Evolutionary conservation across 805 yeast species (phyloP).

Genomic region (Nakazawaea ishiwadae): DNA sequence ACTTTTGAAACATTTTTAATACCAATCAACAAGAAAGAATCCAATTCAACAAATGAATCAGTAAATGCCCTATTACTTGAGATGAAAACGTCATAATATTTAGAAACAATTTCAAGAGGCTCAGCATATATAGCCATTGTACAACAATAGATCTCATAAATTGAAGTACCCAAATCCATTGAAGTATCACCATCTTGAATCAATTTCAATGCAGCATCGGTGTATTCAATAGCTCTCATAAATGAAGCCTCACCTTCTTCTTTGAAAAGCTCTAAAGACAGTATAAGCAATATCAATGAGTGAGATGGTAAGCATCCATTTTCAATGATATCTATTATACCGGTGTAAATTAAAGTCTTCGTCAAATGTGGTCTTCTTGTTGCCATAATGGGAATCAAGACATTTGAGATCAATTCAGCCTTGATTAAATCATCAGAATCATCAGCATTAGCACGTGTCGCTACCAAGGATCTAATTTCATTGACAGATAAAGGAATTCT

Average conservation of each 20-base stretch:
- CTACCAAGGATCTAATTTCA: conserved; percentile 30
- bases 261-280: conserved; percentile 30
- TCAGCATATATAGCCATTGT: conserved; percentile 38
- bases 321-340: conserved; percentile 30
- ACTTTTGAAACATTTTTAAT: conserved; percentile 12
- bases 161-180: conserved; percentile 29
- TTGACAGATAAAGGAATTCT: conserved; percentile 34
- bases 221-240: conserved; percentile 34
- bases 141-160: conserved; percentile 37
- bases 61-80: conserved; percentile 11
- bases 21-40: conserved; percentile 9
- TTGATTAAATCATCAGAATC: conserved; percentile 14
- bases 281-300: conserved; percentile 33
- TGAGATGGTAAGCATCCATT: conserved; percentile 36
- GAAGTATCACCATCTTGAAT: conserved; percentile 31
- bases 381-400: conserved; percentile 30
- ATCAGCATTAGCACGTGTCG: conserved; percentile 21
- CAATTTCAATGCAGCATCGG: conserved; percentile 33
- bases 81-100: conserved; percentile 18
- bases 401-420: conserved; percentile 36
- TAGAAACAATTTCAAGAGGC: conserved; percentile 31
- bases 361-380: conserved; percentile 25
- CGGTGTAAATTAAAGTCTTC: conserved; percentile 27
- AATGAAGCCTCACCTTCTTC: conserved; percentile 26
- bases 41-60: conserved; percentile 4